Base-by-base conservation (phyloP, 805 yeast genomes). In the Wickerhamomyces chaumierensis region DNA sequence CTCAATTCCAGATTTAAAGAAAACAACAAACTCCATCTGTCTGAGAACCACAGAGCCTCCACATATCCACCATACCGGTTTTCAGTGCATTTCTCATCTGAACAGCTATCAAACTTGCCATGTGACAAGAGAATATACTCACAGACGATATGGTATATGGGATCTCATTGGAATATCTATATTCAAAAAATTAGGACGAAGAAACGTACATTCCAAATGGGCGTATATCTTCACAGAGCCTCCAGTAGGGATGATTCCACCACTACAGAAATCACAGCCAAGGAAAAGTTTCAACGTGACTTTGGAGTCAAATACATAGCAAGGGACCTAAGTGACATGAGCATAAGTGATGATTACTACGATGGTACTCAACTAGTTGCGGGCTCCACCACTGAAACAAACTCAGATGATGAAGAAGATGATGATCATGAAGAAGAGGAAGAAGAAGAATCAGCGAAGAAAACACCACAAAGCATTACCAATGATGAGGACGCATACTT, bases 131-230 rank as follows among this genome's bases (percentile, higher is more conserved):
- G 78, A 33, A 68, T 69, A 2, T 73, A 73, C 45, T 68, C 73
- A 9, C 64, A 66, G 41, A 65, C 75, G 0, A 57, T 71, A 27
- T 73, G 78, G 76, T 73, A 72, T 47, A 76, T 77, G n/a, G 79
- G 79, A 0, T 71, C 78, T 11, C 70, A 66, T 46, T 73, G 79
- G 79, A 71, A 70, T 44, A 51, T 73, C 8, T 73, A 73, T 48
- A 56, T 72, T 25, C 78, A 73, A 41, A 73, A 70, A 45, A 65
- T 66, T 31, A 58, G 60, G 18, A 55, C 58, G 34, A 63, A 64
- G 40, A 58, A 63, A 39, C 63, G 68, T 3, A 25, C 29, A 25
- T 64, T 52, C 42, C 78, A 73, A 43, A 63, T 73, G 50, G 79
- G 79, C 6, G 78, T 73, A 8, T 73, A 73, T 49, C 50, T 73